A percentile compares a stretch with the other conserved stretches of the same genome.
phyloP scores from a whole-genome alignment of 2,329 filamentous ascomycete species.

The Paecilomyces sp. region DNA sequence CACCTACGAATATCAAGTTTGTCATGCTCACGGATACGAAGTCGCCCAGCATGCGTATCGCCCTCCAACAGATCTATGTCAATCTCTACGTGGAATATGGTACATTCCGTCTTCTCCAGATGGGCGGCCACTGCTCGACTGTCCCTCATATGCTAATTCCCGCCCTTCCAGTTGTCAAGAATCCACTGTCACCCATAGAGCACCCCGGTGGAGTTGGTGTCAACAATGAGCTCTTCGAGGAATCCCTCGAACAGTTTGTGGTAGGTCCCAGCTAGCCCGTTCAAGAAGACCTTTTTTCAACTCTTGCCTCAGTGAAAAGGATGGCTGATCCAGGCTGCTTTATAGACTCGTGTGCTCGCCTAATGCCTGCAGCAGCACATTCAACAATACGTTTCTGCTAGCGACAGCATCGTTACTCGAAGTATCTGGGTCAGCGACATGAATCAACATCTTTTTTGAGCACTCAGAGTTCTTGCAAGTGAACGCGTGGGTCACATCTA shows the following conservation, averaged over 20 bases:
- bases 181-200: slow-evolving; percentile 54
- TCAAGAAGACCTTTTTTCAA: neutral
- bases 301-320: neutral
- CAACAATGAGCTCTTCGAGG: slow-evolving; percentile 59
- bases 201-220: slow-evolving; percentile 56
- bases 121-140: neutral
- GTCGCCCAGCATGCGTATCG: slow-evolving; percentile 83
- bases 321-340: neutral
- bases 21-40: slow-evolving; percentile 92
- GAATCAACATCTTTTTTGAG: neutral
- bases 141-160: neutral
- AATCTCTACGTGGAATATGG: slow-evolving; percentile 96
- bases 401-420: neutral
- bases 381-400: neutral
- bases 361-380: neutral
- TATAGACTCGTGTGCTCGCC: slow-evolving; percentile 1
- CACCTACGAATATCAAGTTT: slow-evolving; percentile 88
- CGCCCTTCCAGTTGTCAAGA: slow-evolving; percentile 51
- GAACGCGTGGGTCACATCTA: neutral
- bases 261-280: slow-evolving; percentile 21
- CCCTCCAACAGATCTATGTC: slow-evolving; percentile 96
- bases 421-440: neutral
- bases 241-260: slow-evolving; percentile 47
- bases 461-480: neutral
- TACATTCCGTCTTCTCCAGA: slow-evolving; percentile 27